Evolutionary conservation across 2,329 filamentous ascomycete species (phyloP), one percentile per base, ranked within the genome.

Genomic region (Alternaria sp.): DNA sequence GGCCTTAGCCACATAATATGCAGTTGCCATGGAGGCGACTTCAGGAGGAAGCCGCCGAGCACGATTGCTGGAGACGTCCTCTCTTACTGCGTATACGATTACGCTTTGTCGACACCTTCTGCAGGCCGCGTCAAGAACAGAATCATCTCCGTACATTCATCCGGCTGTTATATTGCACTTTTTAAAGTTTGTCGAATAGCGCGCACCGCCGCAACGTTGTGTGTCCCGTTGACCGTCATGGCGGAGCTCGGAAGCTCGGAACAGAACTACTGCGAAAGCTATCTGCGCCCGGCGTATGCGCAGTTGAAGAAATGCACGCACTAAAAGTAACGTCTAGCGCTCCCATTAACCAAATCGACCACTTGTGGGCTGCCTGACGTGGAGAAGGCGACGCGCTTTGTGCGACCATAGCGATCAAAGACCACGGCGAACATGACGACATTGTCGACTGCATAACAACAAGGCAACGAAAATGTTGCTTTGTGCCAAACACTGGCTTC

Each of bases 181-280:
- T 39, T 39, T 31, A 29, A 13, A 5, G 21, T 54, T 41, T 48
- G 23, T 29, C 36, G 4, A 29, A 23, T 51, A 51, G 37, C 39
- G 45, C 37, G 46, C 39, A 52, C 39, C 48, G 54, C 46, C 46
- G 39, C 52, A 33, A 54, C 44, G 34, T 31, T 29, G n/a, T 21
- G 13, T 28, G 52, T 33, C 28, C 46, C 26, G 31, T 45, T 44
- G 39, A 45, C 26, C 49, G 26, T 31, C 26, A 41, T 56, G 21
- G 54, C 39, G 39, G 46, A 46, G 49, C 13, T 14, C 46, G 21
- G 46, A 56, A 10, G 31, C 53, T 29, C 53, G 53, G 53, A 56
- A 37, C 46, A 51, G 46, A 51, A 21, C 31, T 42, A 42, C 24
- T 44, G 36, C 29, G 45, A 13, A 51, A 14, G 40, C 37, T 54